Evolutionary conservation across 2,329 filamentous ascomycete species (phyloP), one percentile per base, ranked within the genome.

Genomic region (Daldinia sp.): DNA sequence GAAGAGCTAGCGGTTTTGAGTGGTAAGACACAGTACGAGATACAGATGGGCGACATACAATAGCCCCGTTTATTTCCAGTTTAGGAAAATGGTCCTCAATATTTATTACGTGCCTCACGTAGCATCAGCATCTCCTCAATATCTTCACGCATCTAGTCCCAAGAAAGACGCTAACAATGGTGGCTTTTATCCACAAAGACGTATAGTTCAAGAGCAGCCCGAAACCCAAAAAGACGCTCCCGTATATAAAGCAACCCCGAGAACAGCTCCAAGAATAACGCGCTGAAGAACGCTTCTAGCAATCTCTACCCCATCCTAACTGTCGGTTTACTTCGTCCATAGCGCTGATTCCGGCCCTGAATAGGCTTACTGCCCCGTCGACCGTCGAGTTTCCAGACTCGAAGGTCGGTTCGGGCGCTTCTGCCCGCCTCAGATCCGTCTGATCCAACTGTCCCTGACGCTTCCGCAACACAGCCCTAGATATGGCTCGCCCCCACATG

Each of bases 401-500:
- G 37, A 80, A 78, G 1, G 73, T 68, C 2, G 75, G 75, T n/a
- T 75, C 74, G 3, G 76, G 73, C 60, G 79, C 71, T 59, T 81
- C 76, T 50, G 80, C 77, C 4, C 74, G 74, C 19, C 79, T 70
- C 32, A 88, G 79, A 69, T 90, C 87, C 10, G 80, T 79, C 65
- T 87, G 85, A 34, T 84, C 83, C 13, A 90, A 78, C 19, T 80
- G 78, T 2, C 82, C 82, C 70, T 87, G 82, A 34, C 82, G 81
- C 60, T 85, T 82, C 53, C 84, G 82, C 57, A 90, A 72, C 1
- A 88, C 85, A 8, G 89, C 85, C 43, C 82, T 81, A 61, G 80
- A 79, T 52, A 93, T 85, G 2, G 86, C 82, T 4, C 83, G 78
- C 7, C 80, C 82, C 87, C 90, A 92, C 58, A 85, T 76, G 59